Evolutionary conservation across 2,329 filamentous ascomycete species (phyloP).

Genomic region (Claviceps purpurea): DNA sequence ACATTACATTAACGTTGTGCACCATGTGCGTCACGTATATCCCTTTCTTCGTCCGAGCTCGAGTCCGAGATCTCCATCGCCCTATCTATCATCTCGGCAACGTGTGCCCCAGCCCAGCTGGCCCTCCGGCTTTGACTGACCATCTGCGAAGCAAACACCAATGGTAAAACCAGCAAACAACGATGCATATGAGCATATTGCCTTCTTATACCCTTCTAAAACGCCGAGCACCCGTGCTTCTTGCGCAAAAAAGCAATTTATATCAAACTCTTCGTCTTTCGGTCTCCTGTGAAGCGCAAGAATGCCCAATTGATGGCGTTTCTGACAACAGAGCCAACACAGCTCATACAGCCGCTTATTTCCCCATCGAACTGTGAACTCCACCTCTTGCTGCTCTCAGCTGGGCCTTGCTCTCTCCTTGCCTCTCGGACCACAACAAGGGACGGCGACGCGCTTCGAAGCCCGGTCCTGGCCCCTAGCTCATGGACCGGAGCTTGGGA

Average conservation of each 20-base stretch:
- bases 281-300: not conserved
- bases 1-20: too few species aligned
- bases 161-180: not conserved
- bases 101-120: not conserved
- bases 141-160: not conserved
- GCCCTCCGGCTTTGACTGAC: not conserved
- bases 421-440: not conserved
- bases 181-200: not conserved
- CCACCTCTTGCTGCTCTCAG: not conserved
- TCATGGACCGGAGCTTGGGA: slow-evolving; percentile 10
- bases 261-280: not conserved
- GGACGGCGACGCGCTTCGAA: not conserved
- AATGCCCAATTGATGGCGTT: too few species aligned
- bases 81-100: not conserved
- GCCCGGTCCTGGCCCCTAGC: slow-evolving; percentile 10
- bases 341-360: not conserved
- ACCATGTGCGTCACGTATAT: too few species aligned
- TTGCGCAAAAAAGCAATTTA: not conserved
- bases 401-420: not conserved
- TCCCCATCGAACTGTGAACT: not conserved
- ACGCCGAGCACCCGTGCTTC: slow-evolving; percentile 6
- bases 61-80: too few species aligned
- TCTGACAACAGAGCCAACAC: not conserved
- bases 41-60: too few species aligned
- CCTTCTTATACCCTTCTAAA: not conserved